Percentiles rank a stretch among this genome's conserved stretches.
These are phyloP conservation scores for Rhodamnia argentea DNA, from an alignment of 345 rosid genomes.

Conservation along the genomic window DNA sequence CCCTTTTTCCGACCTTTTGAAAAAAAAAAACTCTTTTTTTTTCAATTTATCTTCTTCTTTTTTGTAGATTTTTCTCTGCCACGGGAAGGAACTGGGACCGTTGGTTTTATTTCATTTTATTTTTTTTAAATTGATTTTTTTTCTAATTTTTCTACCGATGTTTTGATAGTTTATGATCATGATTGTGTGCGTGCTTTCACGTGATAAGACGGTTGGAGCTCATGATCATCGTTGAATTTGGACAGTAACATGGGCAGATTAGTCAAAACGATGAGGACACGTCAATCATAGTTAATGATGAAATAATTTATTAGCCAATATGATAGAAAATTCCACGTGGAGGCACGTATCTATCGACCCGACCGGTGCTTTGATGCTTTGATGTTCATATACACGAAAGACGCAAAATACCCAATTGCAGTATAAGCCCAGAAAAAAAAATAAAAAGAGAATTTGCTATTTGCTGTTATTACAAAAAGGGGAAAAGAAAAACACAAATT, in stretches of 20 bases:
- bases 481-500: too few species aligned
- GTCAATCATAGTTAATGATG: neutral
- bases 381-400: neutral
- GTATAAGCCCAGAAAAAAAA: neutral
- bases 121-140: neutral
- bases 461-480: too few species aligned
- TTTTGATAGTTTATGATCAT: neutral
- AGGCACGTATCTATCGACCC: neutral
- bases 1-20: too few species aligned
- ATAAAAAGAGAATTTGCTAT: neutral
- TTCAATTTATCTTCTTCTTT: neutral
- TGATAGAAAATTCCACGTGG: neutral
- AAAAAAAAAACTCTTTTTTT: neutral
- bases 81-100: neutral
- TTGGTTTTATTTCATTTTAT: neutral
- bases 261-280: neutral
- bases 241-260: neutral
- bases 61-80: neutral
- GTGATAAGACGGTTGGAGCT: neutral
- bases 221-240: neutral
- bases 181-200: neutral
- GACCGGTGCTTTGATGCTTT: neutral
- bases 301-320: neutral
- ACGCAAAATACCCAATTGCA: neutral
- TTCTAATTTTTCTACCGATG: neutral